phyloP scores from a whole-genome alignment of 2,329 filamentous ascomycete genomes.

The Fusarium sp. region DNA sequence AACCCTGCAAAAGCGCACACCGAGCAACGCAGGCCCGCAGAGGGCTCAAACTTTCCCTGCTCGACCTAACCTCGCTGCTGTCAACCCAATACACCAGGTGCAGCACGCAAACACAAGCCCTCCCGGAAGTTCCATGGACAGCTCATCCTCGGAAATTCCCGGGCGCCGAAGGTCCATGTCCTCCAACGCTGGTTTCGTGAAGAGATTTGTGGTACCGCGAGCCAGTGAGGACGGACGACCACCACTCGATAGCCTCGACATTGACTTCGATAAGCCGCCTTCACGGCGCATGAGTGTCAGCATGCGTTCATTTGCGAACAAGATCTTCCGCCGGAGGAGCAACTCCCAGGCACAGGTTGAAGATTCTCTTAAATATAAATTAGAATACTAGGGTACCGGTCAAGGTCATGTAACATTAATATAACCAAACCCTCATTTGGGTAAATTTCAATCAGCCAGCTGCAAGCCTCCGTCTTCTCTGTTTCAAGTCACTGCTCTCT shows the following conservation, averaged over 20 bases:
- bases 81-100: slow-evolving; percentile 17
- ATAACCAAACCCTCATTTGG: slow-evolving; percentile 18
- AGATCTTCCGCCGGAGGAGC: slow-evolving; percentile 43
- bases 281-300: slow-evolving; percentile 43
- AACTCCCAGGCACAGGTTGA: slow-evolving; percentile 42
- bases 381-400: slow-evolving; percentile 39
- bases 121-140: slow-evolving; percentile 26
- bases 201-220: slow-evolving; percentile 37
- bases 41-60: slow-evolving; percentile 35
- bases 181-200: slow-evolving; percentile 38
- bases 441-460: background rate
- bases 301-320: slow-evolving; percentile 43
- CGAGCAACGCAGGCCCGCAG: slow-evolving; percentile 30
- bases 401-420: slow-evolving; percentile 35
- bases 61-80: slow-evolving; percentile 28
- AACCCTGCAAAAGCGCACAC: slow-evolving; percentile 39
- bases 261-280: slow-evolving; percentile 34
- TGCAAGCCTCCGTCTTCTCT: background rate
- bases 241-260: slow-evolving; percentile 30
- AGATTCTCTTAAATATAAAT: slow-evolving; percentile 35
- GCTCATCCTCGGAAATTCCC: slow-evolving; percentile 29
- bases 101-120: slow-evolving; percentile 33
- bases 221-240: slow-evolving; percentile 40
- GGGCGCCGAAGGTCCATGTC: slow-evolving; percentile 40
- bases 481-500: background rate